Base-by-base conservation (phyloP, 768 basidiomycete genomes). In the Rossbeevera mucosa region DNA sequence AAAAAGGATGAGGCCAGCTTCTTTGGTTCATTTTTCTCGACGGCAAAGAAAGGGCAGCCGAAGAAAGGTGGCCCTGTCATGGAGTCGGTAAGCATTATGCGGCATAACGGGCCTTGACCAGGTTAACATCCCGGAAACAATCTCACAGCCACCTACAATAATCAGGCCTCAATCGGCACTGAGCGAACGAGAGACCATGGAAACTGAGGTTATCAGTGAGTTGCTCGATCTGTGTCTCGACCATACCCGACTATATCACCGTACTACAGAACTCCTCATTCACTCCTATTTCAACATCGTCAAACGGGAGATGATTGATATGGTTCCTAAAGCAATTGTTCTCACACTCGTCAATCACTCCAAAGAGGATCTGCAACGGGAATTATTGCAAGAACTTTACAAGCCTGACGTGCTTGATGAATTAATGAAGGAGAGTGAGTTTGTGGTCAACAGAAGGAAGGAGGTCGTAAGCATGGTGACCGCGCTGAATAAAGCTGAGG, bases 271-370 rank as follows among this genome's bases (percentile, higher is more conserved):
- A 72, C 80, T 97, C 44, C 83, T 99, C 64, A 98, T 98, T 62
- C 81, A 89, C 68, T 96, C 93, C 4, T 97, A 97, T 72, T 97
- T 89, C 79, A 94, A 96, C 74, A 94, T 97, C 59, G 92, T 97
- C 50, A 98, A 99, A 75, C 87, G 94, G 53, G 95, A 97, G 72
- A 93, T 98, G 90, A 98, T 98, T 63, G 95, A 98, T 72, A 96
- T 96, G 93, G 91, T 98, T 22, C 95, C 95, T 7, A 99, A 99
- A 71, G 91, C 91, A 16, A 92, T 96, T 67, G 83, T 88, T 9
- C 74, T 90, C 57, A 97, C 91, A 14, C 82, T 98, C 30, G 95
- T 99, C 46, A 88, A 84, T 66, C 85, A 85, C 70, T 86, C 94
- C 54, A 97, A 96, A 72, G 96, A 98, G 72, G 84, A 91, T 68